Base-by-base conservation (phyloP, 345 rosid genomes). In the Bruguiera gymnorhiza region DNA sequence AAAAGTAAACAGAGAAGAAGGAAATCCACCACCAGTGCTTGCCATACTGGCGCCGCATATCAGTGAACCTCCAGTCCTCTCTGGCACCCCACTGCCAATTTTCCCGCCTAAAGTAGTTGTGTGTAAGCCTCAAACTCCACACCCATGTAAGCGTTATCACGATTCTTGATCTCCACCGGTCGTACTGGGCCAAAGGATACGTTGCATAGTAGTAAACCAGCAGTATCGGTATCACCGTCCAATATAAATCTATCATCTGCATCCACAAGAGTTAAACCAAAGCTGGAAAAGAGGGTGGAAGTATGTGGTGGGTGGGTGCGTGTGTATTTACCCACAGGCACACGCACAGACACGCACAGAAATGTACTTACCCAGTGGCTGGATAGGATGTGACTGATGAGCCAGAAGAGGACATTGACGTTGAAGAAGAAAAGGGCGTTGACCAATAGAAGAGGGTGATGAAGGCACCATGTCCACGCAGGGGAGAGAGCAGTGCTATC, bases 81-180 rank as follows among this genome's bases (percentile, higher is more conserved):
- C 97, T 83, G 62, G 90, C 96, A 29, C 99, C 97, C 92, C 90
- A 95, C 74, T 87, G 88, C 99, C 99, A 95, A 20, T 88, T 89
- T 77, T 92, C 99, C 52, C 97, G 89, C 86, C 99, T 79, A 73
- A 95, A 85, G 69, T 95, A 95, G 83, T 83, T 95, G 71, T 95
- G 92, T 70, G 86, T 82, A 66, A 95, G 83, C 82, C 99, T 83
- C 59, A 89, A 69, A 79, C 87, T 76, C 99, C 99, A 95, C 13
- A 90, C 52, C 97, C 93, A 94, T 1, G 96, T 87, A 76, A 89
- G 68, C 36, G 73, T 20, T 2, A 83, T 79, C 71, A 88, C 93
- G 39, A 83, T 79, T 55, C 65, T 84, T 16, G 99, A 95, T 70
- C 99, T 87, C 92, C 82, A 85, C 68, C 59, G 39, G 63, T 89